Conservation (phyloP, 148 eudicot genomes). For the Camellia sinensis region DNA sequence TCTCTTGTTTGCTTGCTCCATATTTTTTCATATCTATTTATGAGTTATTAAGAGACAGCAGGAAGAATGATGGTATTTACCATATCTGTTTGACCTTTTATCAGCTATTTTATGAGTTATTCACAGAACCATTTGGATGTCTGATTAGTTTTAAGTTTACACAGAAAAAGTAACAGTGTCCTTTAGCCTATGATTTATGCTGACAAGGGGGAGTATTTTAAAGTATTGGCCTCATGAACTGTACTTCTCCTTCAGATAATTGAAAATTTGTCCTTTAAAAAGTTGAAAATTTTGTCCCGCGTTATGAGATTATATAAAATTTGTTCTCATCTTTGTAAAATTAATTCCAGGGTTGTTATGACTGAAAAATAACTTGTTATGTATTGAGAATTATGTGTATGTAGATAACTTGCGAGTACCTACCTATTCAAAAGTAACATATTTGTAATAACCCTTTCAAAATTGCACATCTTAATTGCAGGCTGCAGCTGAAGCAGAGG, state of each 20-base stretch:
- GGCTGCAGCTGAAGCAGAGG: conserved; percentile 99
- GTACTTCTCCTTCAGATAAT: background rate
- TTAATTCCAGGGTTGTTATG: background rate
- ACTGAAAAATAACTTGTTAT: background rate
- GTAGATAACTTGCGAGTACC: background rate
- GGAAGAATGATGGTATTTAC: background rate
- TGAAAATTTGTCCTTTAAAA: background rate
- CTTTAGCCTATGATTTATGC: background rate
- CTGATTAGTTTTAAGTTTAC: background rate
- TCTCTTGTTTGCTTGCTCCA: background rate
- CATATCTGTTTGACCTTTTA: background rate
- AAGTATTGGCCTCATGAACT: background rate
- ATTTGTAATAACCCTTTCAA: conserved; percentile 1
- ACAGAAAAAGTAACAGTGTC: background rate
- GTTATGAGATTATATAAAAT: background rate
- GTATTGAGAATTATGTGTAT: background rate
- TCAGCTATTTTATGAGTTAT: background rate
- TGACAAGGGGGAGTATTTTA: background rate
- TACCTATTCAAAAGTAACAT: background rate
- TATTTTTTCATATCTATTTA: background rate
- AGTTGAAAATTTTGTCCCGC: background rate
- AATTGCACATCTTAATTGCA: conserved; percentile 26
- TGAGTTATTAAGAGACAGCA: background rate
- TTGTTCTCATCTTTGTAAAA: background rate
- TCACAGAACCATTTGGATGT: background rate